A percentile compares a stretch with the other conserved stretches of the same genome.
Evolutionary conservation across 2,329 filamentous ascomycete genomes (phyloP).

Genomic region (Aspergillus aculeatinus): DNA sequence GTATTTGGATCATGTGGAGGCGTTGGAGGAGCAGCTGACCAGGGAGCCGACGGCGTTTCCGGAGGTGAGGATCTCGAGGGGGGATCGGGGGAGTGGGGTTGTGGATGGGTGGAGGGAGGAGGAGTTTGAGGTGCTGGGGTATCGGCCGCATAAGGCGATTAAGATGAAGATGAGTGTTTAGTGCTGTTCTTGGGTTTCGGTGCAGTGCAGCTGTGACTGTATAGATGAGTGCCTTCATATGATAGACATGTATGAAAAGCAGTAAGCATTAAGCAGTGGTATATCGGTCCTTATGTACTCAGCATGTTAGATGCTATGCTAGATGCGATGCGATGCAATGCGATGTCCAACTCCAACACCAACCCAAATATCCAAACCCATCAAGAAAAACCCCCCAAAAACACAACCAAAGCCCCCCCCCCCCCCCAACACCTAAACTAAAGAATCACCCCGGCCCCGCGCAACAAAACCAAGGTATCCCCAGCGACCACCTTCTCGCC

Average conservation of each 20-base stretch:
- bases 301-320: no score
- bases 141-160: conserved; percentile 87
- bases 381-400: neutral
- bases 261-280: no score
- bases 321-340: no score
- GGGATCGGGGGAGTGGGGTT: conserved; percentile 72
- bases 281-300: no score
- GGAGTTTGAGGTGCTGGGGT: conserved; percentile 83
- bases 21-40: conserved; percentile 74
- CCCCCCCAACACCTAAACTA: neutral
- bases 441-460: conserved; percentile 65
- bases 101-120: conserved; percentile 90
- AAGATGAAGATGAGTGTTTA: conserved; percentile 98
- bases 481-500: conserved; percentile 70
- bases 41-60: conserved; percentile 82
- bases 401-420: neutral
- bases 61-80: conserved; percentile 67
- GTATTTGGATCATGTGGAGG: conserved; percentile 88
- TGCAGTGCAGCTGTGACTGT: no score
- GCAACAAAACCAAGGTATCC: conserved; percentile 83
- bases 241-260: no score
- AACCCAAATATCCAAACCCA: no score
- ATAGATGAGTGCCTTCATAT: no score
- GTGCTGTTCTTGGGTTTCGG: neutral
- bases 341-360: no score